Conservation (phyloP, 2,329 filamentous ascomycete genomes). For the Oidium heveae region DNA sequence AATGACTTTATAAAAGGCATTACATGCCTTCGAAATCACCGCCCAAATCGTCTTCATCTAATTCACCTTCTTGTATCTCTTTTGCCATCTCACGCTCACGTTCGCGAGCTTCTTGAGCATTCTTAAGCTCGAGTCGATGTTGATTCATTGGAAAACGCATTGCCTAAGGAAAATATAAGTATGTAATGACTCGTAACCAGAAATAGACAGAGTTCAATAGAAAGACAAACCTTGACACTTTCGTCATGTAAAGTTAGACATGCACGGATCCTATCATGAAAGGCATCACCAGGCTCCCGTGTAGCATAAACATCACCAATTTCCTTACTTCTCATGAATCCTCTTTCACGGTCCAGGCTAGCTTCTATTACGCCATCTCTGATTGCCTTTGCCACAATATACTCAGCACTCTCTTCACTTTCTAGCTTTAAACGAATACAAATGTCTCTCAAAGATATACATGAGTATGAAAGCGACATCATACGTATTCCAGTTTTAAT, state of each 20-base stretch:
- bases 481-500: constrained; percentile 98
- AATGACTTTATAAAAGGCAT: not conserved
- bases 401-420: constrained; percentile 92
- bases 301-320: constrained; percentile 91
- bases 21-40: constrained; percentile 94
- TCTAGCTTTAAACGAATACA: constrained; percentile 84
- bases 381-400: constrained; percentile 97
- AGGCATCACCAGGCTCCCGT: constrained; percentile 82
- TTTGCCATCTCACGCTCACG: constrained; percentile 91
- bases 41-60: constrained; percentile 87
- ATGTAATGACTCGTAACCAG: too few species aligned
- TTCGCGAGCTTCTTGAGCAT: constrained; percentile 92
- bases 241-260: constrained; percentile 86
- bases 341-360: constrained; percentile 74
- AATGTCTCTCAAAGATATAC: constrained; percentile 89
- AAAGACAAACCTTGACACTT: constrained; percentile 62
- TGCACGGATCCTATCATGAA: constrained; percentile 86
- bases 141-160: constrained; percentile 99
- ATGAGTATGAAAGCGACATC: constrained; percentile 95
- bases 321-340: constrained; percentile 97
- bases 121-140: constrained; percentile 88
- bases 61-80: constrained; percentile 92
- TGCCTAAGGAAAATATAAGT: constrained; percentile 27
- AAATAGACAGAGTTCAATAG: not conserved
- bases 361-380: constrained; percentile 94